Evolutionary conservation across 768 basidiomycete genomes (phyloP).

Genomic region (Podaxis sp.): DNA sequence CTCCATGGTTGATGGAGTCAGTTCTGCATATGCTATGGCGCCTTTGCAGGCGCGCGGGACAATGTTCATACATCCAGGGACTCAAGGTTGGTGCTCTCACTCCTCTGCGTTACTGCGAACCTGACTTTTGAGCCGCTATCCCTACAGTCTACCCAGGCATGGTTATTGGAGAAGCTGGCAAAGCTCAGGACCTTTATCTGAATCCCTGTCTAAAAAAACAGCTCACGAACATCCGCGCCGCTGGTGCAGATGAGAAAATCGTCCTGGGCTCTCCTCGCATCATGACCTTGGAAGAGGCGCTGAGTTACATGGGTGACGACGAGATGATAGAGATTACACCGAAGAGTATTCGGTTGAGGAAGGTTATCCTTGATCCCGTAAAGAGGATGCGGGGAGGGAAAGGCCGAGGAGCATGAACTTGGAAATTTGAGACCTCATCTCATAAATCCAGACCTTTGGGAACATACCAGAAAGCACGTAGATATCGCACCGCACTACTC

Average conservation of each 20-base stretch:
- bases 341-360: slow-evolving; percentile 32
- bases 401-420: slow-evolving; percentile 12
- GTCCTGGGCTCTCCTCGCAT: slow-evolving; percentile 35
- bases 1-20: slow-evolving; percentile 40
- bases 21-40: slow-evolving; percentile 38
- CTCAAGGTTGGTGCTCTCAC: slow-evolving; percentile 28
- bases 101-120: background rate
- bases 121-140: background rate
- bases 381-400: slow-evolving; percentile 28
- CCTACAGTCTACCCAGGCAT: background rate
- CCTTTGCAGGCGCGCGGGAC: slow-evolving; percentile 45
- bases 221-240: slow-evolving; percentile 45
- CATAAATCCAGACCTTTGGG: background rate
- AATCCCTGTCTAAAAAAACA: slow-evolving; percentile 46
- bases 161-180: slow-evolving; percentile 48
- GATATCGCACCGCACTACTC: background rate
- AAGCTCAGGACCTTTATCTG: slow-evolving; percentile 39
- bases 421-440: background rate
- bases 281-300: slow-evolving; percentile 42
- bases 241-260: slow-evolving; percentile 43
- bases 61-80: slow-evolving; percentile 41
- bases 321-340: slow-evolving; percentile 47
- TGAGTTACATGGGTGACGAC: slow-evolving; percentile 22
- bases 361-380: slow-evolving; percentile 33
- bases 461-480: background rate